A percentile compares a stretch with the other conserved stretches of the same genome.
Conservation (phyloP, 345 rosid species). For the Passiflora organensis region DNA sequence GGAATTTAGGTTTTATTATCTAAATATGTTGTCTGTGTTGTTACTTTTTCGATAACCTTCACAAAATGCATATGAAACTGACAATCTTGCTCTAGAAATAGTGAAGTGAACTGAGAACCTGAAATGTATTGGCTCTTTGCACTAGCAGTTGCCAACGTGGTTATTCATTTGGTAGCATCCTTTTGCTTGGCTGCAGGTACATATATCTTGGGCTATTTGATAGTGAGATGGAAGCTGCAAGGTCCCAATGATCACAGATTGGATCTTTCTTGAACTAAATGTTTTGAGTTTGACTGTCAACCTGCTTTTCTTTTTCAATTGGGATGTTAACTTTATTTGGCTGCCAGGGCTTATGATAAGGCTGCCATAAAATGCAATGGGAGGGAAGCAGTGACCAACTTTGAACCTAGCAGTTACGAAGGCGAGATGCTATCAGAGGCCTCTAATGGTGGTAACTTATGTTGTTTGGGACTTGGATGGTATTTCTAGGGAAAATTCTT, state of each 20-base stretch:
- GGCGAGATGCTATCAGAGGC: constrained; percentile 34
- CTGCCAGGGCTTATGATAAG: constrained; percentile 79
- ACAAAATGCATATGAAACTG: too few species aligned
- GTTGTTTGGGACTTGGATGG: background rate
- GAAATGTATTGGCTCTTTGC: constrained; percentile 13
- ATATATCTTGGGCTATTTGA: constrained; percentile 92
- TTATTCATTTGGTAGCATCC: constrained; percentile 23
- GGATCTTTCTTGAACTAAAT: constrained; percentile 4
- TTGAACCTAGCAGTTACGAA: constrained; percentile 61
- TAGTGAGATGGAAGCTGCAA: constrained; percentile 91
- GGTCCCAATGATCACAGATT: constrained; percentile 38
- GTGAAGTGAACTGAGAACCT: constrained; percentile 4
- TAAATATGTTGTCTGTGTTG: background rate
- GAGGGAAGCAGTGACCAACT: constrained; percentile 92
- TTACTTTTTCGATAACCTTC: background rate
- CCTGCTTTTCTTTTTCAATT: background rate
- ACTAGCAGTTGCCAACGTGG: constrained; percentile 12
- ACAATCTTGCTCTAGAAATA: background rate
- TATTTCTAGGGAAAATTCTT: background rate
- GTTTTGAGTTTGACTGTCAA: background rate
- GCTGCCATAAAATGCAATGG: constrained; percentile 86
- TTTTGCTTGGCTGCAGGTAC: constrained; percentile 61
- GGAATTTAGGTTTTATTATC: background rate
- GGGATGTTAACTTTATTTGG: constrained; percentile 16
- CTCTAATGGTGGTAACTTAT: constrained; percentile 26